A percentile compares a stretch with the other conserved stretches of the same genome.
These are phyloP conservation scores for Tetratostichococcus sp. DNA, from an alignment of 139 green algal species.

Conservation along the genomic window DNA sequence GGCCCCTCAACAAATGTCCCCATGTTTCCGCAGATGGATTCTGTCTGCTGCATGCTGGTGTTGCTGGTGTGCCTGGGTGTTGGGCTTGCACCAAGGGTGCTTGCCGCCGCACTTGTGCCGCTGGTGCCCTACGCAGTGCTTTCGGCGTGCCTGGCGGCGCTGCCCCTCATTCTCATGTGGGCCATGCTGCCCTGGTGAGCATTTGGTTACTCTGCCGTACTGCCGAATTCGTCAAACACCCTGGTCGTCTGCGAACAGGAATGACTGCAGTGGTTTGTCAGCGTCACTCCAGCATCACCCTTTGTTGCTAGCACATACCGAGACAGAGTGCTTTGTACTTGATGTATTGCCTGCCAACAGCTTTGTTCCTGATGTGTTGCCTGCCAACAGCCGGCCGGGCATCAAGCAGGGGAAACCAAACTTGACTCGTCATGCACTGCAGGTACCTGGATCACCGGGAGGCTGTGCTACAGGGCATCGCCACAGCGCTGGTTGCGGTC, in stretches of 20 bases:
- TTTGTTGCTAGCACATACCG: no score
- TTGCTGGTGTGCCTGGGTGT: background rate
- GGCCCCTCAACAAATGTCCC: no score
- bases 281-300: no score
- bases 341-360: no score
- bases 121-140: background rate
- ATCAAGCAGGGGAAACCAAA: no score
- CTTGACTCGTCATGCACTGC: background rate
- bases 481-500: background rate
- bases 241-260: background rate
- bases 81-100: background rate
- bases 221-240: background rate
- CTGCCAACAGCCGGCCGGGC: no score
- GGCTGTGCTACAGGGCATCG: background rate
- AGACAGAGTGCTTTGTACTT: no score
- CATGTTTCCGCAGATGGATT: background rate
- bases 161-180: background rate
- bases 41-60: background rate
- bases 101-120: background rate
- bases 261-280: no score
- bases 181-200: background rate
- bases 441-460: background rate
- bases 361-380: no score
- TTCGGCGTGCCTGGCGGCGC: background rate
- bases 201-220: background rate